Evolutionary conservation across 2,329 filamentous ascomycete species (phyloP).

Genomic region (Trichoderma aggressivum): DNA sequence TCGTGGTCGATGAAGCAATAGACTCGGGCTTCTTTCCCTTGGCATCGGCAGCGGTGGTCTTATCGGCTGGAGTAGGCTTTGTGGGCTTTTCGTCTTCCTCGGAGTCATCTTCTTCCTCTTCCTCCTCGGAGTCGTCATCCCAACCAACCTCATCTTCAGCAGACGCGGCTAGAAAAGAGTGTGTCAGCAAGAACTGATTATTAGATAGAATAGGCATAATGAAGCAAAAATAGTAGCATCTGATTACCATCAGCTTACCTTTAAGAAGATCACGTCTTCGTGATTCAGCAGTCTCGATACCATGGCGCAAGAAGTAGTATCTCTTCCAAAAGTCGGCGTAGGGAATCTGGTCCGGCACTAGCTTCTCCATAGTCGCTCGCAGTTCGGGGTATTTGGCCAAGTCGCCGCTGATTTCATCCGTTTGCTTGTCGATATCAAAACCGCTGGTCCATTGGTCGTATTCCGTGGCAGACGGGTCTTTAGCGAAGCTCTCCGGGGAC

Average conservation of each 20-base stretch:
- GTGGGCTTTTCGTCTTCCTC: constrained; percentile 31
- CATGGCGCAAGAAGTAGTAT: constrained; percentile 92
- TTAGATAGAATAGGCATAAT: not conserved
- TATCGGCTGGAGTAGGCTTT: constrained; percentile 29
- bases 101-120: constrained; percentile 37
- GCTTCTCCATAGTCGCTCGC: constrained; percentile 84
- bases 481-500: constrained; percentile 73
- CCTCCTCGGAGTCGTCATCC: constrained; percentile 61
- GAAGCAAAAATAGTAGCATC: not conserved
- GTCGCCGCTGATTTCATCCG: constrained; percentile 75
- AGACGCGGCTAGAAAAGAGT: constrained; percentile 52
- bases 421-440: constrained; percentile 82
- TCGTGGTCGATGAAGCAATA: constrained; percentile 57
- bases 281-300: constrained; percentile 89
- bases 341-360: constrained; percentile 89
- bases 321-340: constrained; percentile 89
- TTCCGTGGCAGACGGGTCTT: constrained; percentile 73
- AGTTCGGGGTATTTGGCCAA: constrained; percentile 84
- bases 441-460: constrained; percentile 69
- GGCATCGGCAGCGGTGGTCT: constrained; percentile 32
- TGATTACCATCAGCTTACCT: constrained; percentile 50
- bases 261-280: constrained; percentile 85
- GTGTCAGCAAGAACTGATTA: constrained; percentile 11
- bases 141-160: constrained; percentile 69
- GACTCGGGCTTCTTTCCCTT: constrained; percentile 45